Evolutionary conservation across 768 basidiomycete genomes (phyloP), one percentile per base, ranked within the genome.

Genomic region (Russula compacta): DNA sequence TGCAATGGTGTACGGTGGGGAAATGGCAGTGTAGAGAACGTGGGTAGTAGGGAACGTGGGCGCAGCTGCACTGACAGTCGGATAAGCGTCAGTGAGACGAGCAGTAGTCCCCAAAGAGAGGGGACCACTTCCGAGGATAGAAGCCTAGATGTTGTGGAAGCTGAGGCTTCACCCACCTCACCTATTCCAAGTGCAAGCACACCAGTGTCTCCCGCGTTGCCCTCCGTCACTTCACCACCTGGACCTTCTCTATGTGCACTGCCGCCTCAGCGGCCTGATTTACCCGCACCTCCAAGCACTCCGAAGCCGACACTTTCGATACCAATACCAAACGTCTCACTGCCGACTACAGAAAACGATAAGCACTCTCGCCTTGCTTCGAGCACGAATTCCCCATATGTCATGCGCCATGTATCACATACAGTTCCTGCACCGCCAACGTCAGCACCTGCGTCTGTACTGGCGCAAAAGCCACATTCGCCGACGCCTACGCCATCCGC

Each of bases 11-110:
- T 50, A 33, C 60, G 64, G 58, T 38, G 32, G 39, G 53, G 29
- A 52, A 48, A 42, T 35, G 39, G 50, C 56, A 43, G 56, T 21
- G 35, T 46, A 14, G 64, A 59, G 38, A 64, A 49, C 48, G 35
- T 33, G 17, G 62, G 44, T 17, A 59, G 56, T n/a, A 57, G 35
- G n/a, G 61, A 63, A 51, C 61, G 64, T 39, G 68, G 58, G n/a
- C 61, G 64, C 17, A 62, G 54, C 43, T 32, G 59, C 17, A 39
- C 54, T 40, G 58, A 59, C 35, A 42, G 64, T 57, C 62, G 60
- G 33, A 24, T 42, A 44, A 52, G 42, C 46, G 66, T 46, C 39
- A 64, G 59, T 40, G 66, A 64, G 42, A 58, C 55, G 10, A 67
- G 65, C 47, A 35, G 6, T 6, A 63, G 66, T n/a, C 57, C 62